These are phyloP conservation scores for Fusarium sp. DNA, from an alignment of 2,329 filamentous ascomycete genomes.

Conservation along the genomic window DNA sequence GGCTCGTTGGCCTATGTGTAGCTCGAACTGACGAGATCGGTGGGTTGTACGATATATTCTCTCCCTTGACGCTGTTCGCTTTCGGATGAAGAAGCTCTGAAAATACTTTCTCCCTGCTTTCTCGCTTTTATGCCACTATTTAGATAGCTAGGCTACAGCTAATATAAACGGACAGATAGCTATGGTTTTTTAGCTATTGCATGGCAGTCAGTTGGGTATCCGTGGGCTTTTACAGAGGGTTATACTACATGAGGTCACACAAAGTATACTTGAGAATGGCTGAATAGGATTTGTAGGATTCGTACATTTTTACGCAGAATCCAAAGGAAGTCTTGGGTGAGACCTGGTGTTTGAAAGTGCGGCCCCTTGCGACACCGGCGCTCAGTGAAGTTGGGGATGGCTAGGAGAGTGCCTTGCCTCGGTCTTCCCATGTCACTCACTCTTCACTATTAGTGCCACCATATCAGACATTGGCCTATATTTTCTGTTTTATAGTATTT, in stretches of 20 bases:
- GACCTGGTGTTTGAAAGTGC: background rate
- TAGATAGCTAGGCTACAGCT: background rate
- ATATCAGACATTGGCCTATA: background rate
- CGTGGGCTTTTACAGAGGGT: background rate
- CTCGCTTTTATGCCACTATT: background rate
- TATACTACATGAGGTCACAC: background rate
- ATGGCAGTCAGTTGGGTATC: background rate
- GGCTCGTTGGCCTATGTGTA: background rate
- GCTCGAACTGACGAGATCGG: background rate
- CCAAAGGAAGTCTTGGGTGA: background rate
- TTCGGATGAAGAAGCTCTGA: background rate
- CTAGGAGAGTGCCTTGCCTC: background rate
- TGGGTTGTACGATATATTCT: background rate
- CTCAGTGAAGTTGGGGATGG: background rate
- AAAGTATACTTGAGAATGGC: background rate
- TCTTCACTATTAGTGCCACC: background rate
- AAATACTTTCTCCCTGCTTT: background rate
- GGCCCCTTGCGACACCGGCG: background rate
- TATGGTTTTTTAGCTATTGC: background rate
- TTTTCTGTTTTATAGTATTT: background rate
- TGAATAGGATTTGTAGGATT: background rate
- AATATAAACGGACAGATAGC: background rate
- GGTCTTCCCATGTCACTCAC: background rate
- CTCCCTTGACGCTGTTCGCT: background rate
- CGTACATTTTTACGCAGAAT: background rate